Evolutionary conservation across 2,329 filamentous ascomycete genomes (phyloP), one percentile per base, ranked within the genome.

Genomic region (Penicillium sp.): DNA sequence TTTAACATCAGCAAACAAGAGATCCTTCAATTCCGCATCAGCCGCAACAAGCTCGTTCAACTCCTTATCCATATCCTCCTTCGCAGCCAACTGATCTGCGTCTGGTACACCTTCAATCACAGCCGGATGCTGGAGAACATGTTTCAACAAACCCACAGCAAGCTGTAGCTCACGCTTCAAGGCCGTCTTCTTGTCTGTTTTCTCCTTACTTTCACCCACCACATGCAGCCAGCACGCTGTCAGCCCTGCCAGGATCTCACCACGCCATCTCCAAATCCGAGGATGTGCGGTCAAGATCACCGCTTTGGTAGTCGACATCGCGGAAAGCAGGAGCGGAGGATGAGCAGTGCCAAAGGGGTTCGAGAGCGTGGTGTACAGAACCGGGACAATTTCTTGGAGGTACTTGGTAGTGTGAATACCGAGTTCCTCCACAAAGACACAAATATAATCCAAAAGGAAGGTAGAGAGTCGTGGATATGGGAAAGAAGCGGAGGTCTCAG

Each of bases 281-380:
- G 87, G 86, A 83, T 89, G 90, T 50, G 81, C 82, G 51, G 78
- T 83, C 10, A 77, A 57, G 9, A 95, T 71, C 12, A 86, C 71
- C 0, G 73, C 70, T 45, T 82, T 77, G 20, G 89, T 60, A 1
- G 82, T 76, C 15, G 73, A 65, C 2, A 78, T 66, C 0, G 82
- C 78, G 0, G 79, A 73, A 0, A 76, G 46, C 1, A 89, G 69
- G 1, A 84, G 71, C 0, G 75, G 70, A 1, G 78, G 73, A 53
- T 80, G 74, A 1, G 78, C 74, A 8, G 78, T 71, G 1, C 79
- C 78, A 62, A 93, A 88, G 0, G 88, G 83, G 61, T 90, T 83
- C 2, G 80, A 77, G 46, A 95, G 72, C 8, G 86, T 79, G 33
- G 75, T 72, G 2, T 81, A 81, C 8, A 89, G 68, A 55, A 91